phyloP scores from a whole-genome alignment of 2,329 filamentous ascomycete genomes.

The Botrytis aclada region DNA sequence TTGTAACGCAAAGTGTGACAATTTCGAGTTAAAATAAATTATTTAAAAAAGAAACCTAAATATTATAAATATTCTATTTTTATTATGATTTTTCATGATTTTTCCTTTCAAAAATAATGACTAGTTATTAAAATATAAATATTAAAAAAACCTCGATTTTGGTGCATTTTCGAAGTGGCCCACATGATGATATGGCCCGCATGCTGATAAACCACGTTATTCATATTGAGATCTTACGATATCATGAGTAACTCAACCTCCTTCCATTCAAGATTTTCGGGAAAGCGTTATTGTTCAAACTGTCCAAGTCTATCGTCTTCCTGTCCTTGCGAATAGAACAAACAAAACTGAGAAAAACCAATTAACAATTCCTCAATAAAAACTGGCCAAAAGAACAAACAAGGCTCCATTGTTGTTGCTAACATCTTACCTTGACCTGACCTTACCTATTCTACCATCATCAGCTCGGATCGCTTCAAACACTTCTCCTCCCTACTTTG shows the following conservation, averaged over 20 bases:
- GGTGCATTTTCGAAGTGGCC: no score
- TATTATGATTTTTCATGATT: no score
- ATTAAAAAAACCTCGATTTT: no score
- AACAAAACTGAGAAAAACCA: not conserved
- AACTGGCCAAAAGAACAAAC: not conserved
- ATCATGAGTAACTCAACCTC: not conserved
- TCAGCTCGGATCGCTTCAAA: constrained; percentile 4
- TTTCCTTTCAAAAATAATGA: no score
- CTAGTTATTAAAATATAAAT: no score
- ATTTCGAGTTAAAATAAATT: no score
- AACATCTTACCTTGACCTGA: not conserved
- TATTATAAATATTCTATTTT: no score
- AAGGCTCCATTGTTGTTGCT: not conserved
- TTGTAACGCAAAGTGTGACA: no score
- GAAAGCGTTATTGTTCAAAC: no score
- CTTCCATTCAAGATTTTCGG: not conserved
- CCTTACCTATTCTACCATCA: not conserved
- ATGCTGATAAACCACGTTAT: no score
- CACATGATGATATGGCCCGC: no score
- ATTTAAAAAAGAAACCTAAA: no score
- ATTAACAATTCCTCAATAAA: not conserved
- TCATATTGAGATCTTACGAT: not conserved
- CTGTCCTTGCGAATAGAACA: constrained; percentile 2
- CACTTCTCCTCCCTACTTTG: not conserved
- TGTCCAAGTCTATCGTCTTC: not conserved